These are phyloP conservation scores for Penicillium riverlandense DNA, from an alignment of 495 filamentous ascomycete species.

Conservation along the genomic window DNA sequence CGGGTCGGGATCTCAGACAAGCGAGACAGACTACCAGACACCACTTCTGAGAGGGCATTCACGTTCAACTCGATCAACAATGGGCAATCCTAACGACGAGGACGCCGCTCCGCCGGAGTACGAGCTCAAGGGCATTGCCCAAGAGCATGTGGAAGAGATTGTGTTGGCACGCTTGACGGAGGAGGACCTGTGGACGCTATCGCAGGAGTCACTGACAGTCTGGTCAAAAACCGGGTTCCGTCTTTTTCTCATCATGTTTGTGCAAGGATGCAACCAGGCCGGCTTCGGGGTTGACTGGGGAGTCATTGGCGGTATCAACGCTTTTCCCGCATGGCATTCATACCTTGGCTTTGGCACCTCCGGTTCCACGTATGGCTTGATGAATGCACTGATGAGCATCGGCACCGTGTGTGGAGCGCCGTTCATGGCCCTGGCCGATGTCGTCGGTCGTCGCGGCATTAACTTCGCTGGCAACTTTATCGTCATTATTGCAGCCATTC, in stretches of 20 bases:
- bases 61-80: no score
- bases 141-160: constrained; percentile 26
- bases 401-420: constrained; percentile 30
- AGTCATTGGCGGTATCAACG: constrained; percentile 32
- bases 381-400: constrained; percentile 35
- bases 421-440: constrained; percentile 29
- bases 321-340: constrained; percentile 21
- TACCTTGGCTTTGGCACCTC: constrained; percentile 22
- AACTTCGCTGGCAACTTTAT: constrained; percentile 33
- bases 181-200: constrained; percentile 28
- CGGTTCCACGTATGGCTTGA: constrained; percentile 23
- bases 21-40: neutral
- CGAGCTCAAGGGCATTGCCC: constrained; percentile 3
- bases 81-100: no score
- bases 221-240: constrained; percentile 28
- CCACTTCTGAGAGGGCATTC: no score
- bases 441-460: constrained; percentile 33
- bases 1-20: neutral
- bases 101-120: no score
- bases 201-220: constrained; percentile 20
- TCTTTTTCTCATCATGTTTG: constrained; percentile 28
- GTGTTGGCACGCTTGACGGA: constrained; percentile 31
- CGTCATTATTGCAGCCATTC: constrained; percentile 28
- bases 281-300: constrained; percentile 39
- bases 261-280: constrained; percentile 35